A percentile compares a stretch with the other conserved stretches of the same genome.
phyloP scores from a whole-genome alignment of 805 yeast genomes.

The Candida ipomoeae region DNA sequence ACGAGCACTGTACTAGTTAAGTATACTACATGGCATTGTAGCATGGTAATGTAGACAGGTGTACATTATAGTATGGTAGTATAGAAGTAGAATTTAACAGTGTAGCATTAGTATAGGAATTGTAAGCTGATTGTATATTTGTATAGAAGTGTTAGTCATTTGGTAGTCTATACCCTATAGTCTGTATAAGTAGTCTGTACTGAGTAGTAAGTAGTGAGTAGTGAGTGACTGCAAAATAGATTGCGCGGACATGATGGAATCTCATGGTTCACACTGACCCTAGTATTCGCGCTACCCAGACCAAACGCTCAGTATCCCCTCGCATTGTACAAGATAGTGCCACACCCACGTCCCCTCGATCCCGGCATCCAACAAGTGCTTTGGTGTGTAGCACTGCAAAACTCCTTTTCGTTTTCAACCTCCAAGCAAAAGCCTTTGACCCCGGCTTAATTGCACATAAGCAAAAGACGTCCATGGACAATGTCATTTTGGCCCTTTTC shows the following conservation, averaged over 20 bases:
- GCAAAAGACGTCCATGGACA: constrained; percentile 1
- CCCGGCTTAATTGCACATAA: not conserved
- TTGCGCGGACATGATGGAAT: not conserved
- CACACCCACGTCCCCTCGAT: not conserved
- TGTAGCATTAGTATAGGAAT: too few relatives aligned
- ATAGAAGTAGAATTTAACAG: too few relatives aligned
- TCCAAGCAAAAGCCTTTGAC: not conserved
- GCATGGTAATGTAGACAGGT: too few relatives aligned
- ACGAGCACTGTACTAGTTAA: too few relatives aligned
- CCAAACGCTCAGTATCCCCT: constrained; percentile 2
- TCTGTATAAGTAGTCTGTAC: too few relatives aligned
- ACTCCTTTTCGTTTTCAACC: not conserved
- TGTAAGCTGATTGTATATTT: too few relatives aligned
- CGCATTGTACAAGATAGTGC: not conserved
- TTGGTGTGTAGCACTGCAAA: not conserved
- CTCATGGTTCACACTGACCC: not conserved
- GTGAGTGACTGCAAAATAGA: constrained; percentile 2
- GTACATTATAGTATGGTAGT: too few relatives aligned
- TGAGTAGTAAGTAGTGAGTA: not conserved
- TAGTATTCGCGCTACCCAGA: constrained; percentile 1
- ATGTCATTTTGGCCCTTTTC: constrained; percentile 49
- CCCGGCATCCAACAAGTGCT: not conserved
- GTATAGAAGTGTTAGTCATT: too few relatives aligned
- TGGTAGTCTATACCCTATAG: too few relatives aligned
- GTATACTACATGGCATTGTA: too few relatives aligned